A percentile compares a stretch with the other conserved stretches of the same genome.
These are phyloP conservation scores for Tolypocladium sp. DNA, from an alignment of 2,329 filamentous ascomycete genomes.

Conservation along the genomic window DNA sequence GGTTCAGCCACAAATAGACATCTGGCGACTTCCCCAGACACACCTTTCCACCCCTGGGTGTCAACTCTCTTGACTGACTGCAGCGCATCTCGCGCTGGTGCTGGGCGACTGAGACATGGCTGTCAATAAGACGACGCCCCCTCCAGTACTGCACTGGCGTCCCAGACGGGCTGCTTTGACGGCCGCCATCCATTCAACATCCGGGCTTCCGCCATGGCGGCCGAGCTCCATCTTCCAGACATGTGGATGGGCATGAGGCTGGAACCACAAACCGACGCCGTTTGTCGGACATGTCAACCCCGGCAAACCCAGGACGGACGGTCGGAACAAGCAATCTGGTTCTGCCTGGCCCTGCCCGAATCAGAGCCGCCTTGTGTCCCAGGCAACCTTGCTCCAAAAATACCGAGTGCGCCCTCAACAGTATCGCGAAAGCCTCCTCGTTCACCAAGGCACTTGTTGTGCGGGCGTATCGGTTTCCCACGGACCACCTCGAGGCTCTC, in stretches of 20 bases:
- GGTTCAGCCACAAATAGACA: background rate
- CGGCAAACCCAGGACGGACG: background rate
- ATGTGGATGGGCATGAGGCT: background rate
- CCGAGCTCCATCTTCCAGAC: background rate
- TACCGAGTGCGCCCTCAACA: background rate
- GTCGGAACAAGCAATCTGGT: background rate
- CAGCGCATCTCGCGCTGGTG: background rate
- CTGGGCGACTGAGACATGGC: background rate
- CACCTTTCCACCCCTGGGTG: background rate
- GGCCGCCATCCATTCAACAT: background rate
- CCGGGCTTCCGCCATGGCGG: background rate
- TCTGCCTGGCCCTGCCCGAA: background rate
- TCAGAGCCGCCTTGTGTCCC: background rate
- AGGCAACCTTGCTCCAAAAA: background rate
- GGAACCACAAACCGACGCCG: background rate
- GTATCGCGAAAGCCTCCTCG: background rate
- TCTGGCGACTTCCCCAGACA: background rate
- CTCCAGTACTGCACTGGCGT: background rate
- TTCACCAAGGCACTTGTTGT: background rate
- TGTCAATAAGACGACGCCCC: background rate
- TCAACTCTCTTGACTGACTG: background rate
- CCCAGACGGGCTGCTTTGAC: background rate
- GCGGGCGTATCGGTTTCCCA: background rate
- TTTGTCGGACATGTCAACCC: background rate
- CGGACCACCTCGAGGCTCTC: no score